These are phyloP conservation scores for Chloris gayana DNA, from an alignment of 176 grass and related monocot genomes.

Conservation along the genomic window DNA sequence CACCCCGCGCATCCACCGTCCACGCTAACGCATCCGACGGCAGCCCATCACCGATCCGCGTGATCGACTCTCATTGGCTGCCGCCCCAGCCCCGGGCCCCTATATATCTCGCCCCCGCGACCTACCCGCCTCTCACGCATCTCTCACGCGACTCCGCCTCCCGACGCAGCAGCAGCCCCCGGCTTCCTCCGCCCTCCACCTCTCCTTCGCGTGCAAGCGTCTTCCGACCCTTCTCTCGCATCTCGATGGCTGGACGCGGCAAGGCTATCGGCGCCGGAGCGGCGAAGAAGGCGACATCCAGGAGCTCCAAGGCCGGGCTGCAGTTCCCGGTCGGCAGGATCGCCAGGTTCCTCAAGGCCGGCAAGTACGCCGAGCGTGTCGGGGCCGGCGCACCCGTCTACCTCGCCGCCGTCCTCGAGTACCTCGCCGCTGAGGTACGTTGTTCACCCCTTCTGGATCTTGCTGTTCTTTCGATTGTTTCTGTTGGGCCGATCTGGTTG, in stretches of 20 bases:
- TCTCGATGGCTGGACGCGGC: slow-evolving; percentile 4
- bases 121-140: neutral
- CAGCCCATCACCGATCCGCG: slow-evolving; percentile 30
- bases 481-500: neutral
- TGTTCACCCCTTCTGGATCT: neutral
- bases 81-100: neutral
- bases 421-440: slow-evolving; percentile 50
- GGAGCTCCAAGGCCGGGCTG: slow-evolving; percentile 92
- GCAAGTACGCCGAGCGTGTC: slow-evolving; percentile 76
- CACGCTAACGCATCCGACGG: slow-evolving; percentile 32
- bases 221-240: neutral
- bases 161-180: neutral
- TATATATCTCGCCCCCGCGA: neutral
- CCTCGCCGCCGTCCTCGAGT: slow-evolving; percentile 48
- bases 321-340: slow-evolving; percentile 93
- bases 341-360: slow-evolving; percentile 86
- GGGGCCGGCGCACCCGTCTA: slow-evolving; percentile 43
- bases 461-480: neutral
- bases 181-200: too few species aligned
- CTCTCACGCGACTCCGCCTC: neutral
- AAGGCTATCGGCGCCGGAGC: neutral
- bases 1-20: slow-evolving; percentile 26
- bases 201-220: neutral
- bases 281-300: slow-evolving; percentile 76
- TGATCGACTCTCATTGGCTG: slow-evolving; percentile 56